These are phyloP conservation scores for Lactarius psammicola DNA, from an alignment of 768 basidiomycete species.

Conservation along the genomic window DNA sequence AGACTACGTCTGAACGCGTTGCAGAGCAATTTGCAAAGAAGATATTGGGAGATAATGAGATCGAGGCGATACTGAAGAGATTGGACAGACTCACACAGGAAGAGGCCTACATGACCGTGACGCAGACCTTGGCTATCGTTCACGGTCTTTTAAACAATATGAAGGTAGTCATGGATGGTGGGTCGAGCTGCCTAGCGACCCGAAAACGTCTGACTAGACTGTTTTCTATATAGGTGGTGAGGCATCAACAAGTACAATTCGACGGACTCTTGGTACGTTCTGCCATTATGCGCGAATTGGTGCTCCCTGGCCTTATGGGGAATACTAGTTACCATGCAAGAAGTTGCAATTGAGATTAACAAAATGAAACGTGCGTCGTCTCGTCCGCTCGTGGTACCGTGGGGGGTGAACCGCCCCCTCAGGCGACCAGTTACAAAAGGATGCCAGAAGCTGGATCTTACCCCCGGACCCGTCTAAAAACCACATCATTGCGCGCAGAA, in stretches of 20 bases:
- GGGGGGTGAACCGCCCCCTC: not conserved
- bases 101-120: slow-evolving; percentile 2
- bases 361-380: slow-evolving; percentile 10
- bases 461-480: not conserved
- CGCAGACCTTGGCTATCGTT: slow-evolving; percentile 11
- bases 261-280: not conserved
- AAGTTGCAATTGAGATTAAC: not conserved
- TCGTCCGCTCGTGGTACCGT: not conserved
- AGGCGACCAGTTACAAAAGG: not conserved
- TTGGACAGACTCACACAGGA: slow-evolving; percentile 18
- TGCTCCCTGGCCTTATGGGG: not conserved
- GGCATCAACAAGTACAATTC: not conserved
- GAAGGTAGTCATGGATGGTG: slow-evolving; percentile 13
- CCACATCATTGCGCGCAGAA: not conserved
- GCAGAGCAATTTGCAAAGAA: slow-evolving; percentile 11
- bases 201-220: not conserved
- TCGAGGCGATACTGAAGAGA: slow-evolving; percentile 1
- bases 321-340: slow-evolving; percentile 7
- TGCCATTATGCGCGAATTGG: not conserved
- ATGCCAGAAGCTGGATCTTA: not conserved
- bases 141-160: slow-evolving; percentile 14
- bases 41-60: slow-evolving; percentile 1
- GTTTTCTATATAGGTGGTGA: not conserved
- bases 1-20: not conserved
- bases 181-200: not conserved